Evolutionary conservation across 75 land plant genomes (phyloP), one percentile per base, ranked within the genome.

Genomic region (Pinus taeda): DNA sequence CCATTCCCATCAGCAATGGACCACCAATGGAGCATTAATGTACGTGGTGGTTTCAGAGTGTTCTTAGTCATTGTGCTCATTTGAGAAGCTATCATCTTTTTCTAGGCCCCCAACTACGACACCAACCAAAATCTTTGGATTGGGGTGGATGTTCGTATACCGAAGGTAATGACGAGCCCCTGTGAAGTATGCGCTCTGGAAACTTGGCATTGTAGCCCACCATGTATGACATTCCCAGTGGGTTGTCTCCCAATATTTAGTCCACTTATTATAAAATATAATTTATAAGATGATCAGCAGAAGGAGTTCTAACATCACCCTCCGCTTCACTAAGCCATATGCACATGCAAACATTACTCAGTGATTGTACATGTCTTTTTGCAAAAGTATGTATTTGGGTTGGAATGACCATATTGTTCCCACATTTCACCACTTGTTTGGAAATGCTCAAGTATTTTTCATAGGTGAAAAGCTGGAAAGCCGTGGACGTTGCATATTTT

Each of bases 191-290:
- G 53, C 82, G 87, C 74, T 77, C 79, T 20, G 99, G 99, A 71
- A 77, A 96, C 3, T 79, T 80, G 4, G 56, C 53, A 2, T 97
- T 90, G 75, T 82, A 96, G 3, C 95, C 99, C 4, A 96, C 97
- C 97, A 96, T 94, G 89, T 92, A 96, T 12, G 98, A 94, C 90
- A 89, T 84, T 33, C 71, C 75, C 57, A 76, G 53, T 1, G 95
- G 99, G 74, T 96, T 96, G 21, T 75, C 83, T 13, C 99, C 99
- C 21, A 97, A 76, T 18, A 97, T 94, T 74, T 97, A 97, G 62
- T 97, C 95, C 80, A 96, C 91, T 93, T 95, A 74, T 24, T 18
- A 60, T 6, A 0, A 45, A 45, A 45, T 45, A 45, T 45, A 45
- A 45, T 39, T 39, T 4, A 39, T 45, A 45, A 45, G 49, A 45